Percentiles rank a stretch among this genome's conserved stretches.
phyloP scores from a whole-genome alignment of 148 eudicot species.

The Cornus suecica region DNA sequence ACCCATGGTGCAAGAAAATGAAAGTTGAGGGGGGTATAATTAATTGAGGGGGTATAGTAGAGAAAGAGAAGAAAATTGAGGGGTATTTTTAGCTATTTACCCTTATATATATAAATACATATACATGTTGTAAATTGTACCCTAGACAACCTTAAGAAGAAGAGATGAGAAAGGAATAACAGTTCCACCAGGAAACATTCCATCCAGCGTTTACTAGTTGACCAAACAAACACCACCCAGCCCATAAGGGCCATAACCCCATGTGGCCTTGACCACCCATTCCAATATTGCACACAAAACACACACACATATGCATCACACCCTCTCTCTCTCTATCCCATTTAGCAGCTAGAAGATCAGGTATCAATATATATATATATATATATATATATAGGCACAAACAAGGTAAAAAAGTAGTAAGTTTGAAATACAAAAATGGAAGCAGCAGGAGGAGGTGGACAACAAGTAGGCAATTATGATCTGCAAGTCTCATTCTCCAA shows the following conservation, averaged over 20 bases:
- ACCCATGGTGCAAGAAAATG: too few species aligned
- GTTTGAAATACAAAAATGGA: conserved; percentile 23
- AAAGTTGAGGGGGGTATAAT: too few species aligned
- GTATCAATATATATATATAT: not conserved
- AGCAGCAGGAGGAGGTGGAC: conserved; percentile 11
- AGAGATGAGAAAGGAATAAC: not conserved
- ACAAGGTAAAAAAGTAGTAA: too few species aligned
- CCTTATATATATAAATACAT: too few species aligned
- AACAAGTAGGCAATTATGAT: conserved; percentile 21
- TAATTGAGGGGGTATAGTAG: not conserved
- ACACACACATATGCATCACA: conserved; percentile 14
- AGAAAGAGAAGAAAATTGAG: not conserved
- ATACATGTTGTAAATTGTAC: too few species aligned
- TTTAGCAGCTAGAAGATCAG: not conserved
- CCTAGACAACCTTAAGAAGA: not conserved
- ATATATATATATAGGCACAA: too few species aligned
- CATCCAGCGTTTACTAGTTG: conserved; percentile 25
- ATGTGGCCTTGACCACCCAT: not conserved
- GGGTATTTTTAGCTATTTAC: not conserved
- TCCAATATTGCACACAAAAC: not conserved
- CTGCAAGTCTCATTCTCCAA: conserved; percentile 17
- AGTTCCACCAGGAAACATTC: not conserved
- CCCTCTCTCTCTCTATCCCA: not conserved
- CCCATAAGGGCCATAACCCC: conserved; percentile 1
- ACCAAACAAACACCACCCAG: not conserved